Percentiles rank a stretch among this genome's conserved stretches.
phyloP scores from a whole-genome alignment of 768 basidiomycete genomes.

The Rhodotorula sphaerocarpa region DNA sequence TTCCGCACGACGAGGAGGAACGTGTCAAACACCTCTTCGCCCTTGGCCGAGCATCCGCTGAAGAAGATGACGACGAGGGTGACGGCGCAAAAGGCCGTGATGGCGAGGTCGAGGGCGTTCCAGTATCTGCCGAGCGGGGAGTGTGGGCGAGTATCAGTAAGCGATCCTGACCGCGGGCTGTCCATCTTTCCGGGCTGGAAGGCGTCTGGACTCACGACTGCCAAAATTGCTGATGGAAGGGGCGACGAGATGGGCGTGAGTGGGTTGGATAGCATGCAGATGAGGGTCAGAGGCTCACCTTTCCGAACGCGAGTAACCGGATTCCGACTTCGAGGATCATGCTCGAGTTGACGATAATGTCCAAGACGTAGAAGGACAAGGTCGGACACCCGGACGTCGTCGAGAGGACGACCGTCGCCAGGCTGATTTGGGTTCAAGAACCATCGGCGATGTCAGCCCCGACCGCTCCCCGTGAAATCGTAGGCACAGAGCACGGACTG shows the following conservation, averaged over 20 bases:
- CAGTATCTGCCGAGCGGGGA: constrained; percentile 4
- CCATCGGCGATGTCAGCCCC: no score
- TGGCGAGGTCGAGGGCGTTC: constrained; percentile 41
- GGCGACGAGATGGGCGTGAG: no score
- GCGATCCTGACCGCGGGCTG: not conserved
- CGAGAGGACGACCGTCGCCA: constrained; percentile 76
- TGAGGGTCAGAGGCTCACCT: no score
- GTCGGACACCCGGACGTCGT: constrained; percentile 77
- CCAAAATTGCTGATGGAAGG: constrained; percentile 87
- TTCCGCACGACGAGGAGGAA: constrained; percentile 85
- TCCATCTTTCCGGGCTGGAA: not conserved
- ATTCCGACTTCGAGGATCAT: constrained; percentile 93
- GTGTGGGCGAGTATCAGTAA: not conserved
- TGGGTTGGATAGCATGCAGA: no score
- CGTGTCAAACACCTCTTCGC: constrained; percentile 90
- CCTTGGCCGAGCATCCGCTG: constrained; percentile 80
- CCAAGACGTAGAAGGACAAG: constrained; percentile 76
- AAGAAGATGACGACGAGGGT: constrained; percentile 82
- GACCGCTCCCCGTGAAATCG: not conserved
- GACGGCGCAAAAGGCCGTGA: constrained; percentile 80
- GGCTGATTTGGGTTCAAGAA: no score
- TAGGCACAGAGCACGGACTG: constrained; percentile 54
- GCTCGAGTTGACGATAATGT: constrained; percentile 70
- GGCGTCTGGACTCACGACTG: constrained; percentile 51
- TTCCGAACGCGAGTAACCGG: constrained; percentile 84